These are phyloP conservation scores for Stephania japonica DNA, from an alignment of 164 flowering plant genomes.

Conservation along the genomic window DNA sequence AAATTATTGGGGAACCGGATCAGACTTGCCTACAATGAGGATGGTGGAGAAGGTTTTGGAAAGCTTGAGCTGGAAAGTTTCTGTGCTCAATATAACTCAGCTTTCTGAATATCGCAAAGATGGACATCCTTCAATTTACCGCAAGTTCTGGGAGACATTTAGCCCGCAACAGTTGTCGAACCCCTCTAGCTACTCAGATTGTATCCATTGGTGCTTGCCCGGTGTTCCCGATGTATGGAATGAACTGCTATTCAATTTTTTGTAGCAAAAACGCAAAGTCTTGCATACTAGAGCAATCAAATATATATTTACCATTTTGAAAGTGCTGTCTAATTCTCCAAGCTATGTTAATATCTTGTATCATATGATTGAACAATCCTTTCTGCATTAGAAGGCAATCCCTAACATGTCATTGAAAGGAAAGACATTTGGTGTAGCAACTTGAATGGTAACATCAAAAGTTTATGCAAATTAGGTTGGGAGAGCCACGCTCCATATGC, in stretches of 20 bases:
- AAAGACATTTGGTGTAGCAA: too few species aligned
- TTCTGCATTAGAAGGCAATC: neutral
- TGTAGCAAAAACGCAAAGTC: conserved; percentile 31
- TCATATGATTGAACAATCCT: neutral
- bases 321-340: neutral
- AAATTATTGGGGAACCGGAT: conserved; percentile 86
- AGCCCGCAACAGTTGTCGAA: conserved; percentile 58
- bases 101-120: conserved; percentile 94
- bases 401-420: too few species aligned
- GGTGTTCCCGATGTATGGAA: conserved; percentile 99
- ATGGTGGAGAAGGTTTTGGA: conserved; percentile 57
- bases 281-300: neutral
- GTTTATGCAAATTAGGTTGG: too few species aligned
- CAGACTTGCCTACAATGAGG: conserved; percentile 75
- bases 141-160: conserved; percentile 89
- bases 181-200: conserved; percentile 77
- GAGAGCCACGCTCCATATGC: too few species aligned
- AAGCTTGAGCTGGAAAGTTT: conserved; percentile 51
- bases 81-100: conserved; percentile 81
- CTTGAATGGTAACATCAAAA: too few species aligned
- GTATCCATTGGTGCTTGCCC: conserved; percentile 98
- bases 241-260: conserved; percentile 65
- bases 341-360: neutral
- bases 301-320: neutral
- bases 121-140: conserved; percentile 84